Evolutionary conservation across 164 flowering plant species (phyloP), one percentile per base, ranked within the genome.

Genomic region (Dillenia suffruticosa): DNA sequence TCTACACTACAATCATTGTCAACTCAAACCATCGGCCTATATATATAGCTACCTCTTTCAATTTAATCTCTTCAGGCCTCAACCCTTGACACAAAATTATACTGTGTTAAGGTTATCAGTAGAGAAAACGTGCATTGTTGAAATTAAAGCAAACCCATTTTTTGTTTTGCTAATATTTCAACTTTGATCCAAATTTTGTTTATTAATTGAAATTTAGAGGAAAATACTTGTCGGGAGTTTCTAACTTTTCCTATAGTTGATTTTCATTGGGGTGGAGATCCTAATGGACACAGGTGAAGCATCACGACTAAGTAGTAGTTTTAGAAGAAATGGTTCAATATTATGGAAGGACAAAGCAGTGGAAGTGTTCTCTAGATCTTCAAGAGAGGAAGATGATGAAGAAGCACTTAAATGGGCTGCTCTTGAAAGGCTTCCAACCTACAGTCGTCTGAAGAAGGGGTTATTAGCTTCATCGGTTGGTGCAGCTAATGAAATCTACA

Each of bases 321-420:
- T 70, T 8, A 58, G 69, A 10, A 61, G 58, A 22, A 57, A 65
- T 17, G 59, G 72, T 56, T 73, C 75, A 16, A 62, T 69, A 2
- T n/a, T 68, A 43, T 80, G 83, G 81, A 80, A 77, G 57, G 66
- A 50, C 63, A 68, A 13, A 11, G 52, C 64, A 3, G 55, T 60
- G 16, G 68, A 71, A 13, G 63, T 60, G 12, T 80, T 77, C 54
- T 75, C 84, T 2, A 72, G 70, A 56, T 78, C 84, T 13, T 45
- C 67, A 5, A 50, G 65, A 46, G 81, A 74, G 10, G 77, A 74
- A 59, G 72, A 78, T 45, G 82, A 78, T 55, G 84, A 81, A 68
- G 84, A 78, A 62, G 80, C 81, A 13, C 69, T 76, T 12, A 78
- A 72, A 69, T 81, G 84, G 84, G 84, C 84, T 51, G 84, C 84